phyloP scores from a whole-genome alignment of 371 early-diverging fungal species.

The Syncephalastrum racemosum region DNA sequence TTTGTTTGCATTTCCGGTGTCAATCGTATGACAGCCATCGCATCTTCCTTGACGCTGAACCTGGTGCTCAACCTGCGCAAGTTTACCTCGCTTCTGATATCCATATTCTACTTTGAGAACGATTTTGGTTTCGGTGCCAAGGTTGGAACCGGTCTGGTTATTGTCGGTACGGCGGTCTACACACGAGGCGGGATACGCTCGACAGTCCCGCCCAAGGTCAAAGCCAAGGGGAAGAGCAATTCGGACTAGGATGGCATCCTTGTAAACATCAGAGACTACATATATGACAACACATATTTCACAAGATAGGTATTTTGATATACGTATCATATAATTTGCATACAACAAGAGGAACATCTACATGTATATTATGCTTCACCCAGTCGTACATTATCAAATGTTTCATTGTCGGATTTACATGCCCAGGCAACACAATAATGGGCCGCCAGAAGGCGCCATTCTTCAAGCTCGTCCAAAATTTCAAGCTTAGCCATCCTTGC shows the following conservation, averaged over 20 bases:
- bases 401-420: slow-evolving; percentile 22
- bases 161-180: slow-evolving; percentile 80
- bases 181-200: slow-evolving; percentile 23
- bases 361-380: too few species aligned
- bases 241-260: too few species aligned
- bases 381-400: too few species aligned
- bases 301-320: too few species aligned
- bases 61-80: slow-evolving; percentile 86
- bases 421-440: slow-evolving; percentile 95
- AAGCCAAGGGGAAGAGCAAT: neutral
- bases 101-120: slow-evolving; percentile 83
- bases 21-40: slow-evolving; percentile 74
- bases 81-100: slow-evolving; percentile 76
- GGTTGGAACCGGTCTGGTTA: slow-evolving; percentile 71
- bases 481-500: slow-evolving; percentile 73
- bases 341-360: too few species aligned
- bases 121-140: slow-evolving; percentile 65
- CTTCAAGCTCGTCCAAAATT: slow-evolving; percentile 93
- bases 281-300: too few species aligned
- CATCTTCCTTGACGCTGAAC: slow-evolving; percentile 81
- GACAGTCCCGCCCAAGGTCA: neutral
- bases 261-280: too few species aligned
- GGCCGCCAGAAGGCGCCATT: slow-evolving; percentile 79
- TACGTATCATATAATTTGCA: too few species aligned
- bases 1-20: slow-evolving; percentile 88